phyloP scores from a whole-genome alignment of 768 basidiomycete species.

The Boletus reticulatus region DNA sequence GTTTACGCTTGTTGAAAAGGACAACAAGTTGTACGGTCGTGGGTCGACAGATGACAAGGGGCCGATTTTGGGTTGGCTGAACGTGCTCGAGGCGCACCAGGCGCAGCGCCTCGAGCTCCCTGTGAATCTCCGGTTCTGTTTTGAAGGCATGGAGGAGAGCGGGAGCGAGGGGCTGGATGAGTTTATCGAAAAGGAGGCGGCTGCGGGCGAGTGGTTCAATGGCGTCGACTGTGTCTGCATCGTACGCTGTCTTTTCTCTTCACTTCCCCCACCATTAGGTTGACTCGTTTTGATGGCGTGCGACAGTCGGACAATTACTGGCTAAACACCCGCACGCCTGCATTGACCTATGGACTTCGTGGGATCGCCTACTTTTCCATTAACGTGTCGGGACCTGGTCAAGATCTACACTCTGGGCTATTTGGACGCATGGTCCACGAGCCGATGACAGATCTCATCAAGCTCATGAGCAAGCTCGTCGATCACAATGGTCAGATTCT shows the following conservation, averaged over 20 bases:
- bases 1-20: slow-evolving; percentile 61
- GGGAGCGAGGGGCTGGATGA: slow-evolving; percentile 91
- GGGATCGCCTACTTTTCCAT: slow-evolving; percentile 87
- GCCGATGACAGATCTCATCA: slow-evolving; percentile 92
- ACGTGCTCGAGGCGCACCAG: slow-evolving; percentile 82
- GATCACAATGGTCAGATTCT: slow-evolving; percentile 76
- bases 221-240: slow-evolving; percentile 94
- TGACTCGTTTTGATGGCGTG: neutral
- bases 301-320: slow-evolving; percentile 89
- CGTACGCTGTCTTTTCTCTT: slow-evolving; percentile 39
- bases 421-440: slow-evolving; percentile 82
- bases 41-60: slow-evolving; percentile 95
- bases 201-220: slow-evolving; percentile 73
- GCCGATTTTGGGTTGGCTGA: slow-evolving; percentile 85
- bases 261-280: neutral
- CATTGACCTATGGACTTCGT: slow-evolving; percentile 84
- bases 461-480: slow-evolving; percentile 84
- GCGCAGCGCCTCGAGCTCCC: slow-evolving; percentile 68
- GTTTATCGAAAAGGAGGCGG: slow-evolving; percentile 72
- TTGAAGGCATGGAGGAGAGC: slow-evolving; percentile 98
- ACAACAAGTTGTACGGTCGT: slow-evolving; percentile 73
- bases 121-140: slow-evolving; percentile 88
- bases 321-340: slow-evolving; percentile 80
- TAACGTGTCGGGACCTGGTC: slow-evolving; percentile 75
- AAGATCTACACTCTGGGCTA: slow-evolving; percentile 89